Evolutionary conservation across 345 rosid species (phyloP), one percentile per base, ranked within the genome.

Genomic region (Alliaria petiolata): DNA sequence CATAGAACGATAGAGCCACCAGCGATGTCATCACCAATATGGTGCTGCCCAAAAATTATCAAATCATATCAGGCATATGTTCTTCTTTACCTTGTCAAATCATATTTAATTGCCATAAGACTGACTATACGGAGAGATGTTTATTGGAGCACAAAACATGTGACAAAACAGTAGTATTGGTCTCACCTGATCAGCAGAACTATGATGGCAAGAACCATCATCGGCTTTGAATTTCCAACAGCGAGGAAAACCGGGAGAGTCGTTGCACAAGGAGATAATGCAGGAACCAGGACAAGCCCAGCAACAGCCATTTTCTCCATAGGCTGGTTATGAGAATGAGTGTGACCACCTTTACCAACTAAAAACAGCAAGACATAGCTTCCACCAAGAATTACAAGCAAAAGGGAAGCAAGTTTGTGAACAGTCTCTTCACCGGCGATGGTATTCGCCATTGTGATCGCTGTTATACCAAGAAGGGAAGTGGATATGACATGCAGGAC

Each of bases 221-320:
- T 95, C 57, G 92, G 85, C 44, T 90, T 88, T 3, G 99, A 95
- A 55, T 86, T 88, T 49, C 99, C 99, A 62, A 88, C 99, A 46
- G 99, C 98, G 33, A 95, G 97, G 77, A 95, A 95, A 70, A 95
- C 99, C 0, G 99, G 98, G 75, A 92, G 97, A 7, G 99, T 95
- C 47, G 99, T 92, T 34, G 99, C 99, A 69, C 99, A 95, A 59
- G 99, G 99, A 59, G 99, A 95, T 67, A 95, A 75, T 3, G 99
- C 98, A 16, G 99, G 99, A 69, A 95, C 98, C 20, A 95, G 96
- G 55, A 95, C 90, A 59, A 95, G 93, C 20, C 99, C 99, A 5
- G 97, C 98, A 30, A 92, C 98, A 33, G 99, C 99, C 99, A 95
- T 88, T 79, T 87, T 95, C 84, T 95, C 99, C 99, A 95, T 85